Evolutionary conservation across 2,329 filamentous ascomycete genomes (phyloP).

Genomic region (Paracoccidioides lutzii): DNA sequence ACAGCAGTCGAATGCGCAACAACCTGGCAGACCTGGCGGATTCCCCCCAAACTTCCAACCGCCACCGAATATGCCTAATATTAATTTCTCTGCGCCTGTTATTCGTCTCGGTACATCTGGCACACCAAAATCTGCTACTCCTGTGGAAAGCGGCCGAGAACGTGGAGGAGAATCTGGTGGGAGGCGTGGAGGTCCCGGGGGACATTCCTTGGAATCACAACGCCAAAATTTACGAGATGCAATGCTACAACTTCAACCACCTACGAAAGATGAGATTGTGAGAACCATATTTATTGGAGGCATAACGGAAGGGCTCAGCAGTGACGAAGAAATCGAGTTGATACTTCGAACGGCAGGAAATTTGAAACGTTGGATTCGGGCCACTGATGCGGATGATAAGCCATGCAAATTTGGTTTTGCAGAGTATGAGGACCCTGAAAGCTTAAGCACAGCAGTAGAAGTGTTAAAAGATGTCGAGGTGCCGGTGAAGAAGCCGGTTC

Average conservation of each 20-base stretch:
- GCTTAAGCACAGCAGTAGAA: constrained; percentile 71
- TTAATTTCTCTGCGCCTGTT: constrained; percentile 95
- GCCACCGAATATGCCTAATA: constrained; percentile 84
- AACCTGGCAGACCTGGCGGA: constrained; percentile 66
- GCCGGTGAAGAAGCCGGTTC: constrained; percentile 60
- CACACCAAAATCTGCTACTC: constrained; percentile 45
- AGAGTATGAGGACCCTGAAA: constrained; percentile 84
- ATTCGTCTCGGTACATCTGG: constrained; percentile 77
- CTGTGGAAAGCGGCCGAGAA: constrained; percentile 32
- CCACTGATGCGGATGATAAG: constrained; percentile 65
- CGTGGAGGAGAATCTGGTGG: constrained; percentile 32
- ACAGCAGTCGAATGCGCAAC: constrained; percentile 58
- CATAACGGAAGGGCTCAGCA: constrained; percentile 64
- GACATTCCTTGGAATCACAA: constrained; percentile 50
- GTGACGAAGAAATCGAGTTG: constrained; percentile 65
- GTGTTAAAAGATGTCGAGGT: constrained; percentile 71
- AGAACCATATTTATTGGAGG: constrained; percentile 83
- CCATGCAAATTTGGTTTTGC: constrained; percentile 86
- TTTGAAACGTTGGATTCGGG: constrained; percentile 74
- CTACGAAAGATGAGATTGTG: constrained; percentile 78
- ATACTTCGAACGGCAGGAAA: constrained; percentile 66
- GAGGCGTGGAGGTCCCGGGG: constrained; percentile 46
- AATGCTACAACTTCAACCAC: constrained; percentile 62
- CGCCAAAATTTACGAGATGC: constrained; percentile 54
- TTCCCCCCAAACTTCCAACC: constrained; percentile 77